Conservation (phyloP, 495 filamentous ascomycete genomes). For the Tetracladium setigerum region DNA sequence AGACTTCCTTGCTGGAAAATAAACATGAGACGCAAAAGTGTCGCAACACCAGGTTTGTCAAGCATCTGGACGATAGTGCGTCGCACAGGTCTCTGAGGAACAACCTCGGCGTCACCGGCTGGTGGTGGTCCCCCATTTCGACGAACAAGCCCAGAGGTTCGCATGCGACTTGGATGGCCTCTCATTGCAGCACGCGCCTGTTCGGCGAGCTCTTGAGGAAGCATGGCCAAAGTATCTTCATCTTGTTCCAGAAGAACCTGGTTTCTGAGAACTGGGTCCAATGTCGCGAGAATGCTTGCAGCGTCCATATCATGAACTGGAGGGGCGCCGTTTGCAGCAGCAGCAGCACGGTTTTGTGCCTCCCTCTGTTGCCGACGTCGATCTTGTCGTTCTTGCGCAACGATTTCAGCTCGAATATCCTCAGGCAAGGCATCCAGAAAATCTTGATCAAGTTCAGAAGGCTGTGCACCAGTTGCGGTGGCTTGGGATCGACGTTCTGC, state of each 20-base stretch:
- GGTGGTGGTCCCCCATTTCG: conserved; percentile 11
- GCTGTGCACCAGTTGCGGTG: conserved; percentile 70
- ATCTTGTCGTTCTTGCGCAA: conserved; percentile 82
- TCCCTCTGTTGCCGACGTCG: conserved; percentile 86
- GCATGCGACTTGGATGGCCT: conserved; percentile 13
- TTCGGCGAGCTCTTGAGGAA: conserved; percentile 76
- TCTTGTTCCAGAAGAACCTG: conserved; percentile 86
- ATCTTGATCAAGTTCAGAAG: conserved; percentile 83
- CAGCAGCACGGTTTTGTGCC: conserved; percentile 48
- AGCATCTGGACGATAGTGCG: conserved; percentile 89
- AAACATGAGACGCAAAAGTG: conserved; percentile 93
- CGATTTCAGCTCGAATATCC: conserved; percentile 82
- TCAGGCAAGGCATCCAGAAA: conserved; percentile 89
- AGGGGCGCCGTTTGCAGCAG: conserved; percentile 40
- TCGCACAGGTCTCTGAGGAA: conserved; percentile 56
- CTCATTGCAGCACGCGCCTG: conserved; percentile 61
- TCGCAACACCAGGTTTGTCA: conserved; percentile 91
- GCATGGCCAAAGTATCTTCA: conserved; percentile 75
- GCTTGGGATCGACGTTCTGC: conserved; percentile 75
- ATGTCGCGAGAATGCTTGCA: conserved; percentile 83
- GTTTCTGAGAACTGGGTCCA: conserved; percentile 78
- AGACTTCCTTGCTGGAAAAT: conserved; percentile 76
- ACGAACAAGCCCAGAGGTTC: conserved; percentile 22
- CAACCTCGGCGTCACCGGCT: conserved; percentile 13
- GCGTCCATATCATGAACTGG: conserved; percentile 73